phyloP scores from a whole-genome alignment of 2,329 filamentous ascomycete species.

The Colletotrichum shisoi region DNA sequence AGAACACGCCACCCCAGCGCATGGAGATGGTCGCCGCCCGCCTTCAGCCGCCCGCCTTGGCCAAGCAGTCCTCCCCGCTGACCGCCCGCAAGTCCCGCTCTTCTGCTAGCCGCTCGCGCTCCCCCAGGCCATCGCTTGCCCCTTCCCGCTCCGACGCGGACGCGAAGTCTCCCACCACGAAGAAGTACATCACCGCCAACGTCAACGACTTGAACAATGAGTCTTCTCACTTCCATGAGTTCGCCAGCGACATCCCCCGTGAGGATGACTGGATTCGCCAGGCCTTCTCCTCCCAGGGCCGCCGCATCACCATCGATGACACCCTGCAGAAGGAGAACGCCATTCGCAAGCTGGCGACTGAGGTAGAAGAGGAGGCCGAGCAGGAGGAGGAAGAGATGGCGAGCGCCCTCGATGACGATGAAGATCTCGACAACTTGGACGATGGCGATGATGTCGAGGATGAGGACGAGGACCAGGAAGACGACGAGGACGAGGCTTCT shows the following conservation, averaged over 20 bases:
- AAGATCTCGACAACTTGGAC: constrained; percentile 59
- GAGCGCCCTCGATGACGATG: constrained; percentile 53
- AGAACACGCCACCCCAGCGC: constrained; percentile 49
- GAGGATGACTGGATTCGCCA: constrained; percentile 90
- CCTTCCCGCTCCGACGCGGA: constrained; percentile 52
- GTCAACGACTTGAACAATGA: constrained; percentile 62
- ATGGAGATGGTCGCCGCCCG: constrained; percentile 33
- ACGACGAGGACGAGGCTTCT: constrained; percentile 61
- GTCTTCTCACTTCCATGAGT: constrained; percentile 82
- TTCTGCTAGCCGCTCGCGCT: constrained; percentile 33
- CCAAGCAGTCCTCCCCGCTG: constrained; percentile 36
- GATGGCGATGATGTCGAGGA: constrained; percentile 59
- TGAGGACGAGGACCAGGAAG: constrained; percentile 61
- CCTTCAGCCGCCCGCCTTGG: constrained; percentile 16
- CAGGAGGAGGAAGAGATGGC: constrained; percentile 73
- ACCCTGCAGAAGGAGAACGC: constrained; percentile 88
- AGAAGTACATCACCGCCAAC: constrained; percentile 61
- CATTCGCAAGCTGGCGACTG: constrained; percentile 83
- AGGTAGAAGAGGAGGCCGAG: constrained; percentile 88
- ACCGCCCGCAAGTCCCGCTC: constrained; percentile 45
- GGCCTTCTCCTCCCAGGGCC: constrained; percentile 68
- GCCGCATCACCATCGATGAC: constrained; percentile 85
- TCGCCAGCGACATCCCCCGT: constrained; percentile 80
- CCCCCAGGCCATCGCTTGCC: constrained; percentile 42
- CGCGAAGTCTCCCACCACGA: constrained; percentile 50